Conservation (phyloP, 2,329 filamentous ascomycete genomes). For the Acrodontium crateriforme region DNA sequence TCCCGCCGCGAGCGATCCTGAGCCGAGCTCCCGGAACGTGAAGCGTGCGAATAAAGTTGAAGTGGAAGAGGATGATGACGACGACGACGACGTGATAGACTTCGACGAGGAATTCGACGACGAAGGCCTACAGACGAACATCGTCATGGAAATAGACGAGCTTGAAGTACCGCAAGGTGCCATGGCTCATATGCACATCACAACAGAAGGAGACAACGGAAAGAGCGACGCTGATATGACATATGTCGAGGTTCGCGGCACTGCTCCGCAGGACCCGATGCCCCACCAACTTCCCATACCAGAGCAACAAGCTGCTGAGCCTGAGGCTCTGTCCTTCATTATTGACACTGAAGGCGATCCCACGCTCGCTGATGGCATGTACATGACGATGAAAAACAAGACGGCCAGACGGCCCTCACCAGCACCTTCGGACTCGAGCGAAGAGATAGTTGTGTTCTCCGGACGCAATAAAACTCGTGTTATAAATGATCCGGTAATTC, state of each 20-base stretch:
- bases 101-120: constrained; percentile 6
- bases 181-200: constrained; percentile 19
- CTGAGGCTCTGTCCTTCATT: constrained; percentile 13
- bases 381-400: constrained; percentile 3
- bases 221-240: constrained; percentile 5
- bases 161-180: constrained; percentile 16
- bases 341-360: constrained; percentile 21
- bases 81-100: constrained; percentile 8
- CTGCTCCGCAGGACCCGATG: too few species aligned
- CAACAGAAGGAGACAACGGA: constrained; percentile 1
- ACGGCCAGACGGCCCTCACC: constrained; percentile 23
- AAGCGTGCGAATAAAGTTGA: constrained; percentile 8
- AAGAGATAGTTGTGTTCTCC: constrained; percentile 58
- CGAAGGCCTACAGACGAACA: constrained; percentile 15
- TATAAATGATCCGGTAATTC: constrained; percentile 2
- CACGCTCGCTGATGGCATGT: constrained; percentile 12
- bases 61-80: constrained; percentile 10
- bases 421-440: constrained; percentile 46
- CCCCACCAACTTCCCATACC: too few species aligned
- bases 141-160: constrained; percentile 18
- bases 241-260: too few species aligned
- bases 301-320: not conserved
- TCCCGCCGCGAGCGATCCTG: constrained; percentile 15
- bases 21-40: constrained; percentile 19
- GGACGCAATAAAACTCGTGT: constrained; percentile 31